These are phyloP conservation scores for Cladosporium velox DNA, from an alignment of 2,329 filamentous ascomycete species.

Conservation along the genomic window DNA sequence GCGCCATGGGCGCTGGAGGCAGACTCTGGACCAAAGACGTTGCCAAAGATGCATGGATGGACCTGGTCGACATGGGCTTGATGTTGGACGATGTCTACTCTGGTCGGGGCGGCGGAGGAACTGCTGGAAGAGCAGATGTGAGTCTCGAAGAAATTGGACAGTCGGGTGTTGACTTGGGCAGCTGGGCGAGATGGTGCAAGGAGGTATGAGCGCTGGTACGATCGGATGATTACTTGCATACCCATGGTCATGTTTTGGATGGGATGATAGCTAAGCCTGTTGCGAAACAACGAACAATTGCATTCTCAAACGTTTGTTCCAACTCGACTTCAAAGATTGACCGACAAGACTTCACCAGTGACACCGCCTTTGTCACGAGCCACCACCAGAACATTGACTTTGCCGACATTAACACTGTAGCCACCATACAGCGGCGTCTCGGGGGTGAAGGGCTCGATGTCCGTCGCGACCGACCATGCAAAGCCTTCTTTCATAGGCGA, in stretches of 20 bases:
- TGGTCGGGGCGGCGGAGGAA: conserved; percentile 29
- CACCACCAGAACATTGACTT: conserved; percentile 28
- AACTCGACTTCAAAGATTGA: not conserved
- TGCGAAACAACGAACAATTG: not conserved
- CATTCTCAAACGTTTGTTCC: not conserved
- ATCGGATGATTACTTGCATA: not conserved
- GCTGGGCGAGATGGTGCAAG: conserved; percentile 71
- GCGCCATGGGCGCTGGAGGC: conserved; percentile 59
- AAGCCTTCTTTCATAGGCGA: not conserved
- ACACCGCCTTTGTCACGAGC: conserved; percentile 10
- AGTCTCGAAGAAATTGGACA: conserved; percentile 75
- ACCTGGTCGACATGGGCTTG: conserved; percentile 66
- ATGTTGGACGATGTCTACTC: conserved; percentile 51
- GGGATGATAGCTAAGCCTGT: not conserved
- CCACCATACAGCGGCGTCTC: conserved; percentile 32
- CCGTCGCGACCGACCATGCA: conserved; percentile 24
- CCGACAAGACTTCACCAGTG: not conserved
- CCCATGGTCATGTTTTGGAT: not conserved
- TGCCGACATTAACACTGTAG: conserved; percentile 30
- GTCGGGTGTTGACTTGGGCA: conserved; percentile 50
- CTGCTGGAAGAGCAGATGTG: conserved; percentile 70
- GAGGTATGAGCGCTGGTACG: conserved; percentile 57
- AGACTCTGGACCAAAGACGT: conserved; percentile 76
- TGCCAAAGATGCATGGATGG: conserved; percentile 74
- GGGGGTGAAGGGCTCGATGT: conserved; percentile 28